phyloP scores from a whole-genome alignment of 1,139 yeast genomes.

The Protomyces pachydermus region DNA sequence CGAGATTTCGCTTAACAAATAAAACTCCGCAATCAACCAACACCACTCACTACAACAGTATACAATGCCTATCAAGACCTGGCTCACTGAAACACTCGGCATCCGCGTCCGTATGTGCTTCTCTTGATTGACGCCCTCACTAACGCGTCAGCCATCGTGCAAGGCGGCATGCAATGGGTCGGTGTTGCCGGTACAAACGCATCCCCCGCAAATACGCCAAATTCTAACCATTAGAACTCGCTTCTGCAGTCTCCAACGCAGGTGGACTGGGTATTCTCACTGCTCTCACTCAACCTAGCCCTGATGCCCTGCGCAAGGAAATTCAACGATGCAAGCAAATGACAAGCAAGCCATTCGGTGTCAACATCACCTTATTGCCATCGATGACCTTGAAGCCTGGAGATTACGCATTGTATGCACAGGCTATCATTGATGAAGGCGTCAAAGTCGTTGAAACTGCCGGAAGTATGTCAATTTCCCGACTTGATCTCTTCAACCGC shows the following conservation, averaged over 20 bases:
- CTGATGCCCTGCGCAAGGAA: constrained; percentile 39
- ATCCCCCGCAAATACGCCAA: not conserved
- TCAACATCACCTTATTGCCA: constrained; percentile 41
- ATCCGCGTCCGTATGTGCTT: constrained; percentile 39
- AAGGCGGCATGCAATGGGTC: constrained; percentile 40
- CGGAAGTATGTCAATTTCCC: constrained; percentile 31
- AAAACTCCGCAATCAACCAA: not conserved
- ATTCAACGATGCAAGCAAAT: constrained; percentile 18
- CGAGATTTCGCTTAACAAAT: no score
- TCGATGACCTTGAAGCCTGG: constrained; percentile 38
- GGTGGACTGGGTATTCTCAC: constrained; percentile 41
- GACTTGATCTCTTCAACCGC: not conserved
- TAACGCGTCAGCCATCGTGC: constrained; percentile 31
- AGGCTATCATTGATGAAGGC: constrained; percentile 41
- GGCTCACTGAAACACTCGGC: constrained; percentile 39
- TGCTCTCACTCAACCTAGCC: constrained; percentile 39
- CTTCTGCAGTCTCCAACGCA: constrained; percentile 41
- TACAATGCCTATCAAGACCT: constrained; percentile 36
- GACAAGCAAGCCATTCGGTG: constrained; percentile 36
- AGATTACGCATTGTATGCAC: constrained; percentile 39
- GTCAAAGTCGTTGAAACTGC: constrained; percentile 40
- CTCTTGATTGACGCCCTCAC: not conserved
- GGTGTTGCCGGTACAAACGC: constrained; percentile 34
- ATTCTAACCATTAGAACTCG: constrained; percentile 34
- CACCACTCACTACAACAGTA: not conserved